Evolutionary conservation across 345 rosid genomes (phyloP).

Genomic region (Atalantia buxifolia): DNA sequence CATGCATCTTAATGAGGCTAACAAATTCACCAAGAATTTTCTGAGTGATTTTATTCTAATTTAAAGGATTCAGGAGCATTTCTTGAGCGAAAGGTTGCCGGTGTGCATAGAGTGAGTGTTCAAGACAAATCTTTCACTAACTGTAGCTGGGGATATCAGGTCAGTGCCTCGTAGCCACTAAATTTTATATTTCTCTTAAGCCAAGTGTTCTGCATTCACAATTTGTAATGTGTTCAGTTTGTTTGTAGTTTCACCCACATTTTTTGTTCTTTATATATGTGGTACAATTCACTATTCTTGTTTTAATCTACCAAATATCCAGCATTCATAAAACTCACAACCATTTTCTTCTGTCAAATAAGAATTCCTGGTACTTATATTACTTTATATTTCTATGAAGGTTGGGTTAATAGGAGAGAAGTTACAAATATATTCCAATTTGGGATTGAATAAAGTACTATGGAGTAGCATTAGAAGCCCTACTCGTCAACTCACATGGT

Average conservation of each 20-base stretch:
- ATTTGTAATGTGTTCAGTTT: neutral
- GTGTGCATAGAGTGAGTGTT: constrained; percentile 32
- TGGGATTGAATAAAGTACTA: constrained; percentile 23
- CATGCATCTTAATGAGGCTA: neutral
- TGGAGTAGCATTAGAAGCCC: constrained; percentile 34
- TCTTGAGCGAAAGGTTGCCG: constrained; percentile 42
- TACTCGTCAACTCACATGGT: constrained; percentile 40
- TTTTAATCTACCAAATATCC: neutral
- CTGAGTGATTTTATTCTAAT: neutral
- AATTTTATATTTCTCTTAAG: neutral
- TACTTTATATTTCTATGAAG: constrained; percentile 18
- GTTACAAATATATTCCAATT: constrained; percentile 29
- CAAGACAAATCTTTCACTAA: constrained; percentile 24
- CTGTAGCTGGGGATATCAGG: constrained; percentile 63
- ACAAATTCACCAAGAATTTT: neutral
- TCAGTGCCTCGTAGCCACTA: constrained; percentile 5
- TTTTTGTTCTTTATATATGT: neutral
- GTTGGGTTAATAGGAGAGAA: constrained; percentile 52
- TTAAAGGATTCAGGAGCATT: constrained; percentile 55
- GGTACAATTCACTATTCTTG: neutral
- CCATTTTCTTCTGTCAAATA: neutral
- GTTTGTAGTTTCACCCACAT: no score
- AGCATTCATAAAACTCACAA: neutral
- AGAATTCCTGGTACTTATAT: neutral
- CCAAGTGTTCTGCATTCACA: neutral